Evolutionary conservation across 768 basidiomycete genomes (phyloP).

Genomic region (Calocybe gangraenosa): DNA sequence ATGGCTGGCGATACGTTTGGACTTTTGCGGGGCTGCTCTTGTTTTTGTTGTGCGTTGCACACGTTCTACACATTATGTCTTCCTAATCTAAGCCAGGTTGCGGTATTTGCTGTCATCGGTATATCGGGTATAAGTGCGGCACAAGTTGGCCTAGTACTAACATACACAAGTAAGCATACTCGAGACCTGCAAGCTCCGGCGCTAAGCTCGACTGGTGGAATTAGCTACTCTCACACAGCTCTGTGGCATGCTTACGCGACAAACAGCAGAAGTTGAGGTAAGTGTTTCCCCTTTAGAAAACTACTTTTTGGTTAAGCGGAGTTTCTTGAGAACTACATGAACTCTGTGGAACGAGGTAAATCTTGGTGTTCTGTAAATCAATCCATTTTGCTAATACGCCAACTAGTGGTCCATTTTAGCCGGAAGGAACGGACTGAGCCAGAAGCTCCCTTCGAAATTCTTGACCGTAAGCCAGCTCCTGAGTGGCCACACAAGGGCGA

Average conservation of each 20-base stretch:
- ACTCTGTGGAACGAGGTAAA: slow-evolving; percentile 56
- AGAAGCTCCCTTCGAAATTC: slow-evolving; percentile 63
- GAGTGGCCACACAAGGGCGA: slow-evolving; percentile 63
- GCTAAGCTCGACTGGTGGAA: too few species aligned
- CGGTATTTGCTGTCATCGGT: slow-evolving; percentile 56
- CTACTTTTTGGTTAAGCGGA: neutral
- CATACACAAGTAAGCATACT: slow-evolving; percentile 48
- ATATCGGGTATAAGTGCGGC: slow-evolving; percentile 57
- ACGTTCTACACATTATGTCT: neutral
- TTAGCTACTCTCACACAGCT: slow-evolving; percentile 51
- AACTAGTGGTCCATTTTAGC: slow-evolving; percentile 51
- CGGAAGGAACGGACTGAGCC: slow-evolving; percentile 46
- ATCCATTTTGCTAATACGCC: neutral
- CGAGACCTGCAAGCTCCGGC: too few species aligned
- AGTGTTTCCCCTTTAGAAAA: slow-evolving; percentile 6
- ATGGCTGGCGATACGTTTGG: slow-evolving; percentile 71
- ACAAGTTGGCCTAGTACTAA: slow-evolving; percentile 68
- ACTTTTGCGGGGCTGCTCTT: slow-evolving; percentile 60
- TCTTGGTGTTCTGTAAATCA: neutral
- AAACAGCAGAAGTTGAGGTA: slow-evolving; percentile 64
- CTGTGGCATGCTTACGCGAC: slow-evolving; percentile 51
- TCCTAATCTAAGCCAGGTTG: slow-evolving; percentile 39
- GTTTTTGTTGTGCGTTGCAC: slow-evolving; percentile 42
- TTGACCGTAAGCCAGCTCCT: slow-evolving; percentile 46
- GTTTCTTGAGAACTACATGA: slow-evolving; percentile 53